Evolutionary conservation across 2,329 filamentous ascomycete species (phyloP), one percentile per base, ranked within the genome.

Genomic region (Trichoderma simmonsii): DNA sequence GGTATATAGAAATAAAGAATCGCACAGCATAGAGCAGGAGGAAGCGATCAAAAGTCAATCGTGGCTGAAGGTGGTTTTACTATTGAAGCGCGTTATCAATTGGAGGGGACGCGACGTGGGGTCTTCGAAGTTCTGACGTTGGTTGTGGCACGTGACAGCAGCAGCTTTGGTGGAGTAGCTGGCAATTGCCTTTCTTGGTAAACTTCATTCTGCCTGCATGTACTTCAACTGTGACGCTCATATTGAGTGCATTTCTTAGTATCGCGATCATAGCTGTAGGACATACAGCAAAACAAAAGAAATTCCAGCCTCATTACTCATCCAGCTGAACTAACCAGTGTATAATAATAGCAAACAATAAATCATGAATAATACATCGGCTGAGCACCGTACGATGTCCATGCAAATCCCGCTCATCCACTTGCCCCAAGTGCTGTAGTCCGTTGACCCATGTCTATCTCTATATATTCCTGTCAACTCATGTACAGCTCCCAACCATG

Each of bases 41-140:
- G 48, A 51, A 51, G 48, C 48, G 24, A 51, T 51, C 48, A 21
- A 51, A 24, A 14, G 48, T 51, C 48, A 51, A 51, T 51, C n/a
- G 48, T 21, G n/a, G 11, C n/a, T 12, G 48, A 51, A 24, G 48
- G 12, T 51, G 6, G n/a, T 24, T 51, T 12, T 12, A 0, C n/a
- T 1, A 12, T 51, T 6, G n/a, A 24, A 24, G 70, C 61, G 61
- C 56, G 54, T 60, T 60, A 51, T 60, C 39, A 34, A 64, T 51
- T 11, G 56, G 64, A 43, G 59, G 64, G 64, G 71, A 73, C 71
- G 71, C 71, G 71, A 73, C 69, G 71, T 71, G 71, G 71, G 71
- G 71, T 24, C 24, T 24, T 24, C 24, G 36, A 39, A 15, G 61
- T 57, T 32, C 28, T 51, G 36, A 64, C 32, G 65, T 57, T 63